These are phyloP conservation scores for Xylaria sp. DNA, from an alignment of 2,329 filamentous ascomycete genomes.

Conservation along the genomic window DNA sequence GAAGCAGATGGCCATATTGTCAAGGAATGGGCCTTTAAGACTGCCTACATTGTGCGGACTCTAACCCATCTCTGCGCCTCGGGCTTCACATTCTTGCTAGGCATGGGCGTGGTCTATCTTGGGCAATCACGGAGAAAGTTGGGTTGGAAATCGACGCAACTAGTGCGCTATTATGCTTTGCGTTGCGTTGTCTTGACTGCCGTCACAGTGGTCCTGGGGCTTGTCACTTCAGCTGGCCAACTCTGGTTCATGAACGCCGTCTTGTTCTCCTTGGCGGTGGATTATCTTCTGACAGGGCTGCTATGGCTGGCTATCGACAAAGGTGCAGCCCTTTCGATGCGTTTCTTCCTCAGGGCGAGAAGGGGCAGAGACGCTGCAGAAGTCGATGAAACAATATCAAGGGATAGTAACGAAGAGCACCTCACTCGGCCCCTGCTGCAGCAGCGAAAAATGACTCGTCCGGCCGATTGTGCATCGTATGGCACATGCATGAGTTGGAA, in stretches of 20 bases:
- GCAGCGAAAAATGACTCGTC: neutral
- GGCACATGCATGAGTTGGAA: neutral
- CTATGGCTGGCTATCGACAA: neutral
- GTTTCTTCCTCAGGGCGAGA: neutral
- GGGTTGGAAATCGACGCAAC: neutral
- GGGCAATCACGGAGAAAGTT: neutral
- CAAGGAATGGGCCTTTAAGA: neutral
- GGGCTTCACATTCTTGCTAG: neutral
- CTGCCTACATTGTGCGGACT: neutral
- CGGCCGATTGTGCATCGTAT: neutral
- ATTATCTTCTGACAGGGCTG: neutral
- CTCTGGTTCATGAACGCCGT: neutral
- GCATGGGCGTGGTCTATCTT: neutral
- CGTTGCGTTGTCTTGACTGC: neutral
- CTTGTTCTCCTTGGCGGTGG: neutral
- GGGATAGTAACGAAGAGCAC: neutral
- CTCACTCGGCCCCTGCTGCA: neutral
- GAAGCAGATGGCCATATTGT: neutral
- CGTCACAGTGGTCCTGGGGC: neutral
- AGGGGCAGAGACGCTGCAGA: neutral
- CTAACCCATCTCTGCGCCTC: neutral
- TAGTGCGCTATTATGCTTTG: neutral
- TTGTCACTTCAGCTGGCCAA: neutral
- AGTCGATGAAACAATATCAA: neutral
- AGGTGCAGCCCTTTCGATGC: neutral